Conservation (phyloP, 2,329 filamentous ascomycete species). For the Bertia moriformis region DNA sequence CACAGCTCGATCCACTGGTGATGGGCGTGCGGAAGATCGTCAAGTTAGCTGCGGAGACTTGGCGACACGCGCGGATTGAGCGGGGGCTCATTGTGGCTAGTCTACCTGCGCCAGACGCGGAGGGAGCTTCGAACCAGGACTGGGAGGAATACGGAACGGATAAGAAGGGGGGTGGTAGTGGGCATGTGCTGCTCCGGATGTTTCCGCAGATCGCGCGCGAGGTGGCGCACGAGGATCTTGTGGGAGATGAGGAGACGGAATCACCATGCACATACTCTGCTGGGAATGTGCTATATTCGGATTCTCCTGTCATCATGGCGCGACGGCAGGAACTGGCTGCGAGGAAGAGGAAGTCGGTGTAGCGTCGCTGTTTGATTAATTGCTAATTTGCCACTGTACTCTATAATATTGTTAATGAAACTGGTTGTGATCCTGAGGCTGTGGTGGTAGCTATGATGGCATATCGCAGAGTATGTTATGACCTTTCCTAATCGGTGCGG, state of each 20-base stretch:
- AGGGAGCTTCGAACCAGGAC: background rate
- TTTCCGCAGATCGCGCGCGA: slow-evolving; percentile 37
- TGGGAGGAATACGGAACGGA: slow-evolving; percentile 3
- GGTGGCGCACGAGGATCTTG: slow-evolving; percentile 28
- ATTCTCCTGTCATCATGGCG: slow-evolving; percentile 23
- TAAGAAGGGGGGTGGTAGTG: slow-evolving; percentile 10
- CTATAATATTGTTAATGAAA: too few relatives aligned
- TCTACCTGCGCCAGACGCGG: background rate
- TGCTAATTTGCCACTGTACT: too few relatives aligned
- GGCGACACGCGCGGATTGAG: slow-evolving; percentile 40
- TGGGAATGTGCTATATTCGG: slow-evolving; percentile 31
- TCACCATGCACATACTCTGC: slow-evolving; percentile 27
- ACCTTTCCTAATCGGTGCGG: too few relatives aligned
- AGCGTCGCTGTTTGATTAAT: too few relatives aligned
- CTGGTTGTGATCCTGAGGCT: too few relatives aligned
- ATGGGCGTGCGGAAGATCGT: slow-evolving; percentile 35
- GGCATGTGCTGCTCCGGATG: slow-evolving; percentile 29
- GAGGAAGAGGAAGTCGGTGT: slow-evolving; percentile 3
- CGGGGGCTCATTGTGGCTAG: slow-evolving; percentile 33
- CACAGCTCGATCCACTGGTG: slow-evolving; percentile 30
- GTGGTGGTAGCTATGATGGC: too few relatives aligned
- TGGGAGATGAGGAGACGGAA: slow-evolving; percentile 20
- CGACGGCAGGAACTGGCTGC: slow-evolving; percentile 19
- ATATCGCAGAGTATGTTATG: too few relatives aligned
- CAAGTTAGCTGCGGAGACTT: slow-evolving; percentile 41